These are phyloP conservation scores for Mycena citricolor DNA, from an alignment of 1,284 basidiomycete species.

Conservation along the genomic window DNA sequence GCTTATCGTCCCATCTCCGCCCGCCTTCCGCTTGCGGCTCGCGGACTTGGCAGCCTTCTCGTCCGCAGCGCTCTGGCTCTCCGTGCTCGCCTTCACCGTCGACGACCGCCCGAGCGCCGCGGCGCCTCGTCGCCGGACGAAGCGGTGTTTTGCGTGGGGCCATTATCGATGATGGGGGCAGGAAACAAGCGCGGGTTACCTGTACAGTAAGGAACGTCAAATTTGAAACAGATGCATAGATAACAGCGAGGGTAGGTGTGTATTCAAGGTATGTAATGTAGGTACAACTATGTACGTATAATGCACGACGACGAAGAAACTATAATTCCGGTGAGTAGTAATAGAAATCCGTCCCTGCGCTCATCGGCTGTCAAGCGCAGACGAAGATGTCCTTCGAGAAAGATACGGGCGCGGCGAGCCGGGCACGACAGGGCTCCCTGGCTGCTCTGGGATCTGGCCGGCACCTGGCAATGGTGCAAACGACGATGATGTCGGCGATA, in stretches of 20 bases:
- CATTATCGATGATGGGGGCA: slow-evolving; percentile 29
- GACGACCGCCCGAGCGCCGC: slow-evolving; percentile 50
- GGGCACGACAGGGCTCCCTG: slow-evolving; percentile 13
- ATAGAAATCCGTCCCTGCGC: slow-evolving; percentile 21
- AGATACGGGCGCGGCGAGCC: slow-evolving; percentile 18
- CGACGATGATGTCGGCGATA: slow-evolving; percentile 31
- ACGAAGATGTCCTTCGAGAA: slow-evolving; percentile 17
- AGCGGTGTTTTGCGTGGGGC: slow-evolving; percentile 34
- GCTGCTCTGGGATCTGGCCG: slow-evolving; percentile 17
- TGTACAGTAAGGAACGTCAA: neutral
- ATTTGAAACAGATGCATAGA: neutral
- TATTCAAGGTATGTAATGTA: too few relatives aligned
- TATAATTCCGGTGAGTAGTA: too few relatives aligned
- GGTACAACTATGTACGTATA: too few relatives aligned
- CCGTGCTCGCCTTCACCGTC: slow-evolving; percentile 34
- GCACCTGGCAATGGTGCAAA: slow-evolving; percentile 15
- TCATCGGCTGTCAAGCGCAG: slow-evolving; percentile 17
- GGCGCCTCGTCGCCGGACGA: slow-evolving; percentile 29
- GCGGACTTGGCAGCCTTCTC: slow-evolving; percentile 27
- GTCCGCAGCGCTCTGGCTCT: slow-evolving; percentile 28
- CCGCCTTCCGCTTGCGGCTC: slow-evolving; percentile 32
- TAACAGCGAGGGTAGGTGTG: too few relatives aligned
- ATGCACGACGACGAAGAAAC: too few relatives aligned
- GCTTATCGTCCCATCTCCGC: slow-evolving; percentile 27
- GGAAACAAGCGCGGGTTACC: slow-evolving; percentile 10